Evolutionary conservation across 2,329 filamentous ascomycete species (phyloP).

Genomic region (Scedosporium aurantiacum): DNA sequence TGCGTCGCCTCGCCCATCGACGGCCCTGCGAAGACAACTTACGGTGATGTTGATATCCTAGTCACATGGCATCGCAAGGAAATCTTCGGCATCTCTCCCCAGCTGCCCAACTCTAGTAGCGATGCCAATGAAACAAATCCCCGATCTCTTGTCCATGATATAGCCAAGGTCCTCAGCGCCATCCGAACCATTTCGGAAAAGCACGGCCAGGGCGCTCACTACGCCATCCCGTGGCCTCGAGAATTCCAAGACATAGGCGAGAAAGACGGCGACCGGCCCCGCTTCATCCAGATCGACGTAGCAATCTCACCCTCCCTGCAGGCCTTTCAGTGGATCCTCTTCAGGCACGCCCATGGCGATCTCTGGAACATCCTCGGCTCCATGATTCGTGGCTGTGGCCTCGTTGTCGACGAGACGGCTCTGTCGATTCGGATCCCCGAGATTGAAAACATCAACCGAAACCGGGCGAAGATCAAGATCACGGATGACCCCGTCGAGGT

Average conservation of each 20-base stretch:
- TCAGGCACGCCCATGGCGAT: slow-evolving; percentile 64
- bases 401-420: slow-evolving; percentile 53
- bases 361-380: slow-evolving; percentile 53
- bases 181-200: slow-evolving; percentile 20
- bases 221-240: slow-evolving; percentile 46
- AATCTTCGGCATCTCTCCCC: slow-evolving; percentile 8
- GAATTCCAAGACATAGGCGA: slow-evolving; percentile 8
- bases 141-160: slow-evolving; percentile 19
- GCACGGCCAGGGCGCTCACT: slow-evolving; percentile 22
- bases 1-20: slow-evolving; percentile 52
- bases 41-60: slow-evolving; percentile 66
- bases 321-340: slow-evolving; percentile 50
- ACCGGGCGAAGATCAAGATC: slow-evolving; percentile 47
- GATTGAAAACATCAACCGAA: slow-evolving; percentile 49
- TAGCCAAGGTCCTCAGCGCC: slow-evolving; percentile 31
- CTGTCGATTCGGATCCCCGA: slow-evolving; percentile 57
- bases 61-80: slow-evolving; percentile 28
- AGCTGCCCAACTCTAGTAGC: background rate
- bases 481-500: slow-evolving; percentile 43
- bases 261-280: slow-evolving; percentile 1
- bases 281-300: slow-evolving; percentile 59
- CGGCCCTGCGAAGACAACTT: slow-evolving; percentile 54
- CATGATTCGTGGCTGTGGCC: slow-evolving; percentile 51
- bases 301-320: slow-evolving; percentile 34
- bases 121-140: background rate